These are phyloP conservation scores for Pichia sp. DNA, from an alignment of 1,139 yeast species.

Conservation along the genomic window DNA sequence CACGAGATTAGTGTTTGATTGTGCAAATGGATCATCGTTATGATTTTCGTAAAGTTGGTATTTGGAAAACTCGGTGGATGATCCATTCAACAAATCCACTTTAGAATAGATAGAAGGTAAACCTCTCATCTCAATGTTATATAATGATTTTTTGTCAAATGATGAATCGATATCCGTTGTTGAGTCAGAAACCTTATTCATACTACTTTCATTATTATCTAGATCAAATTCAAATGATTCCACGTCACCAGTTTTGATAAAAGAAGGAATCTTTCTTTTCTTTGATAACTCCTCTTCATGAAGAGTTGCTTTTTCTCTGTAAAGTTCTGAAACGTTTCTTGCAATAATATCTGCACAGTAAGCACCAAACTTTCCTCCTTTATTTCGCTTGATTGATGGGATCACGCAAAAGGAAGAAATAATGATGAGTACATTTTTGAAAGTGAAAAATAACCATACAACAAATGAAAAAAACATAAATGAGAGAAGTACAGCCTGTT, in stretches of 20 bases:
- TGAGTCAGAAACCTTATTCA: neutral
- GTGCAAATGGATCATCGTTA: neutral
- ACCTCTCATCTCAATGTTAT: slow-evolving; percentile 2
- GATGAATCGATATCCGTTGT: slow-evolving; percentile 1
- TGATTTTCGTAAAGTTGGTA: neutral
- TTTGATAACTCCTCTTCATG: slow-evolving; percentile 13
- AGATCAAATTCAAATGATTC: neutral
- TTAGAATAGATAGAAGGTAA: slow-evolving; percentile 11
- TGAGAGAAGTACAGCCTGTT: slow-evolving; percentile 63
- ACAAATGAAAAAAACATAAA: slow-evolving; percentile 69
- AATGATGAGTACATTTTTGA: slow-evolving; percentile 37
- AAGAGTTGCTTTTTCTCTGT: slow-evolving; percentile 19
- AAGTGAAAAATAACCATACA: slow-evolving; percentile 68
- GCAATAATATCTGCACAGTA: slow-evolving; percentile 24
- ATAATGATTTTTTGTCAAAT: slow-evolving; percentile 5
- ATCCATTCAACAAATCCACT: neutral
- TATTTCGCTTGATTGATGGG: slow-evolving; percentile 7
- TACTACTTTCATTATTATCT: neutral
- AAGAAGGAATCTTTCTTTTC: slow-evolving; percentile 17
- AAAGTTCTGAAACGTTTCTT: slow-evolving; percentile 21
- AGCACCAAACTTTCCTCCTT: slow-evolving; percentile 13
- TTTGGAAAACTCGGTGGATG: neutral
- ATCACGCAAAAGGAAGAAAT: slow-evolving; percentile 21
- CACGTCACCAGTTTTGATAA: slow-evolving; percentile 5
- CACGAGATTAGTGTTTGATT: neutral